These are phyloP conservation scores for Cicer pinnatifidum DNA, from an alignment of 306 rosid genomes.

Conservation along the genomic window DNA sequence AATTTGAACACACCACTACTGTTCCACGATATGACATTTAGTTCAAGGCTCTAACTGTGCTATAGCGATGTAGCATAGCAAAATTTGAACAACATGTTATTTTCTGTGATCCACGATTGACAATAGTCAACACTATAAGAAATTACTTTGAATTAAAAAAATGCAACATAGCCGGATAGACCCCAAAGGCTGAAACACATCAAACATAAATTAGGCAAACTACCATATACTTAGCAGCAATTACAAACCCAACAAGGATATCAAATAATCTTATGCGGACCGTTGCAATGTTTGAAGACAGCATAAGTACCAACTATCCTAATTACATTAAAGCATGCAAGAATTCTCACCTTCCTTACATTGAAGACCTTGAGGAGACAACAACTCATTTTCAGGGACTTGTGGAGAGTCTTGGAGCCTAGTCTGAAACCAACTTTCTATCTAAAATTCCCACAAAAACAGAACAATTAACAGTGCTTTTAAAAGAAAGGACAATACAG, in stretches of 20 bases:
- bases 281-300: slow-evolving; percentile 19
- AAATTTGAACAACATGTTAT: too few relatives aligned
- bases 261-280: slow-evolving; percentile 16
- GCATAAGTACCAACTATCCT: slow-evolving; percentile 33
- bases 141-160: neutral
- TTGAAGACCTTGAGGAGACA: slow-evolving; percentile 48
- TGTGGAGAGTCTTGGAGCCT: slow-evolving; percentile 54
- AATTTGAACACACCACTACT: too few relatives aligned
- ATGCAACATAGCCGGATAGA: neutral
- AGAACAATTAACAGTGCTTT: neutral
- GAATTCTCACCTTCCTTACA: slow-evolving; percentile 54
- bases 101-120: too few relatives aligned
- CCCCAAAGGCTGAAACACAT: neutral
- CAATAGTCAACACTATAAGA: too few relatives aligned
- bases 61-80: too few relatives aligned
- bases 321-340: slow-evolving; percentile 50
- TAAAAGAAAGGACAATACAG: neutral
- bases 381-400: slow-evolving; percentile 46
- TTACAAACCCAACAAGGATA: neutral
- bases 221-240: neutral
- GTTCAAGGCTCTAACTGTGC: too few relatives aligned
- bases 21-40: too few relatives aligned
- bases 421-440: slow-evolving; percentile 75
- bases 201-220: neutral
- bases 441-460: slow-evolving; percentile 50